Evolutionary conservation across 352 stramenopile species (phyloP).

Genomic region (Globisporangium megalacanthum): DNA sequence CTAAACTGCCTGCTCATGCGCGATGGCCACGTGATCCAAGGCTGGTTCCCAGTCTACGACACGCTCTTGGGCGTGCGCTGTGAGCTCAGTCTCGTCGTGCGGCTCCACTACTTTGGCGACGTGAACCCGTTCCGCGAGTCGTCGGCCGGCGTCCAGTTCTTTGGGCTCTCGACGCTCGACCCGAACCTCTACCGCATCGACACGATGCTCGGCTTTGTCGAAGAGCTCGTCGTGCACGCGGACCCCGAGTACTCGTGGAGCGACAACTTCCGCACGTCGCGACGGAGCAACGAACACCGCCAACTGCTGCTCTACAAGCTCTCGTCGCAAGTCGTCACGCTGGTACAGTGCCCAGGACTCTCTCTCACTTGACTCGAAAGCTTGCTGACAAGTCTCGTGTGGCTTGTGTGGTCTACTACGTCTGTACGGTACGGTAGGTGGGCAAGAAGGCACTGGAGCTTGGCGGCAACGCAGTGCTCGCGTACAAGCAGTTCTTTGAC

Average conservation of each 20-base stretch:
- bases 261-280: slow-evolving; percentile 90
- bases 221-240: slow-evolving; percentile 96
- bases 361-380: no score
- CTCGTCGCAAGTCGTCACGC: slow-evolving; percentile 77
- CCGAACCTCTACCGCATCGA: slow-evolving; percentile 84
- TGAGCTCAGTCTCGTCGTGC: slow-evolving; percentile 93
- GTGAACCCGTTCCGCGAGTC: slow-evolving; percentile 97
- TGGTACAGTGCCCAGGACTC: slow-evolving; percentile 20
- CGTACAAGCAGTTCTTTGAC: slow-evolving; percentile 98
- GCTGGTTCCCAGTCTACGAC: slow-evolving; percentile 98
- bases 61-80: slow-evolving; percentile 94
- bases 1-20: slow-evolving; percentile 98
- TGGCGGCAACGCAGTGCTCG: slow-evolving; percentile 97
- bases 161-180: slow-evolving; percentile 94
- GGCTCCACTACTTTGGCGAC: slow-evolving; percentile 96
- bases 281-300: slow-evolving; percentile 94
- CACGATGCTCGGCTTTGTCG: slow-evolving; percentile 90
- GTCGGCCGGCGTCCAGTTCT: slow-evolving; percentile 96
- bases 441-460: slow-evolving; percentile 96
- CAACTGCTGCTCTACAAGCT: slow-evolving; percentile 96
- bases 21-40: slow-evolving; percentile 89
- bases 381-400: neutral
- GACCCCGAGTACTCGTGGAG: slow-evolving; percentile 98
- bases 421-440: slow-evolving; percentile 37
- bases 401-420: slow-evolving; percentile 6